Base-by-base conservation (phyloP, 345 rosid species). In the Raphanus sativus region DNA sequence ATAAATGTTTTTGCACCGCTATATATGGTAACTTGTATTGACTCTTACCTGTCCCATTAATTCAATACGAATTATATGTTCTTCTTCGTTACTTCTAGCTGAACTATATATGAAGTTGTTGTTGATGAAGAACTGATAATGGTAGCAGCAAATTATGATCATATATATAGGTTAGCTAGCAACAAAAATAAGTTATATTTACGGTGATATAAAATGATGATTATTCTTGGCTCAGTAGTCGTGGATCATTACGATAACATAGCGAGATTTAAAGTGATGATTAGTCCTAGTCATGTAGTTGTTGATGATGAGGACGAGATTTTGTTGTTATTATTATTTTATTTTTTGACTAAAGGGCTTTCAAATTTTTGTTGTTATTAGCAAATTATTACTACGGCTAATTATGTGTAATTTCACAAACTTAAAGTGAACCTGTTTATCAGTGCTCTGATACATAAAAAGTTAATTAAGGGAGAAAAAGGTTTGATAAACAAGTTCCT, bases 21-120 rank as follows among this genome's bases (percentile, higher is more conserved):
- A 73, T 48, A 30, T 48, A 45, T 67, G 69, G 81, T 78, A 78
- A 73, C 69, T 78, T 73, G 61, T 73, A 65, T 73, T 67, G 81
- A 78, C 77, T 60, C 69, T 32, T 67, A 61, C 45, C 65, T 50
- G 48, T 77, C 73, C 11, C 42, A 45, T 71, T n/a, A n/a, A n/a
- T n/a, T 72, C 76, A 59, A 25, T 65, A 30, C 42, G 55, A 58
- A 12, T 58, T 62, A 36, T 26, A 26, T 11, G 52, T 45, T 67
- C 67, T 15, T 45, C 4, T 62, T 26, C 64, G 62, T 69, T 69
- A 33, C 74, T 61, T 76, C 69, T 15, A 68, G 55, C 36, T 33
- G 36, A 76, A 59, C 65, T 68, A 48, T 42, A 48, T 65, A n/a
- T 24, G 29, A 65, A 67, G 36, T 15, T 65, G 71, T 26, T 36